Percentiles rank a stretch among this genome's conserved stretches.
These are phyloP conservation scores for Colletotrichum truncatum DNA, from an alignment of 2,329 filamentous ascomycete genomes.

Conservation along the genomic window DNA sequence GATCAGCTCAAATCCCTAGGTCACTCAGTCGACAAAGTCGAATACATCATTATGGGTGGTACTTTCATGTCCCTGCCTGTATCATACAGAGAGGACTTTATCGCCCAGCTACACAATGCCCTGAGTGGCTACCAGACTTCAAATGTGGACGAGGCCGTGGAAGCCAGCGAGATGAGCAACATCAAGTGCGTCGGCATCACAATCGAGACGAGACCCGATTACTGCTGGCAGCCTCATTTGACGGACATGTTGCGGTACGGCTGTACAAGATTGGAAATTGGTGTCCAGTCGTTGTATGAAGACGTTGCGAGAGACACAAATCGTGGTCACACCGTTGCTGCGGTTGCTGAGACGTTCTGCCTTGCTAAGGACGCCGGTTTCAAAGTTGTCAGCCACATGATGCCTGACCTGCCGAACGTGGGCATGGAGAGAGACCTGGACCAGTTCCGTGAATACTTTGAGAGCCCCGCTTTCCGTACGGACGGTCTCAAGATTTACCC, in stretches of 20 bases:
- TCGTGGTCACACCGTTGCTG: slow-evolving; percentile 92
- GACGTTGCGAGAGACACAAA: slow-evolving; percentile 99
- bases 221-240: slow-evolving; percentile 94
- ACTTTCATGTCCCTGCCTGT: slow-evolving; percentile 97
- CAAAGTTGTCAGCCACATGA: slow-evolving; percentile 99
- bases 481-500: slow-evolving; percentile 99
- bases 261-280: slow-evolving; percentile 92
- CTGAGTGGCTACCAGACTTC: slow-evolving; percentile 94
- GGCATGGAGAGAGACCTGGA: slow-evolving; percentile 98
- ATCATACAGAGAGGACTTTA: slow-evolving; percentile 91
- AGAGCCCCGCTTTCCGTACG: slow-evolving; percentile 94
- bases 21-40: slow-evolving; percentile 98
- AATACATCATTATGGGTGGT: slow-evolving; percentile 99
- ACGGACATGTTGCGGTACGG: slow-evolving; percentile 98
- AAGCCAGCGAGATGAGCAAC: slow-evolving; percentile 94
- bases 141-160: slow-evolving; percentile 94
- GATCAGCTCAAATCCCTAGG: slow-evolving; percentile 96
- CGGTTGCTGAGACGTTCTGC: slow-evolving; percentile 96
- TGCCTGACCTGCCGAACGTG: slow-evolving; percentile 97
- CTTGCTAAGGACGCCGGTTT: slow-evolving; percentile 98
- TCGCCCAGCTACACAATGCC: slow-evolving; percentile 95
- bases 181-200: slow-evolving; percentile 99
- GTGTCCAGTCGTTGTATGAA: slow-evolving; percentile 96
- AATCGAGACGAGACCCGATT: slow-evolving; percentile 96
- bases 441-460: slow-evolving; percentile 98